These are phyloP conservation scores for Diutina pseudorugosa DNA, from an alignment of 1,139 yeast genomes.

Conservation along the genomic window DNA sequence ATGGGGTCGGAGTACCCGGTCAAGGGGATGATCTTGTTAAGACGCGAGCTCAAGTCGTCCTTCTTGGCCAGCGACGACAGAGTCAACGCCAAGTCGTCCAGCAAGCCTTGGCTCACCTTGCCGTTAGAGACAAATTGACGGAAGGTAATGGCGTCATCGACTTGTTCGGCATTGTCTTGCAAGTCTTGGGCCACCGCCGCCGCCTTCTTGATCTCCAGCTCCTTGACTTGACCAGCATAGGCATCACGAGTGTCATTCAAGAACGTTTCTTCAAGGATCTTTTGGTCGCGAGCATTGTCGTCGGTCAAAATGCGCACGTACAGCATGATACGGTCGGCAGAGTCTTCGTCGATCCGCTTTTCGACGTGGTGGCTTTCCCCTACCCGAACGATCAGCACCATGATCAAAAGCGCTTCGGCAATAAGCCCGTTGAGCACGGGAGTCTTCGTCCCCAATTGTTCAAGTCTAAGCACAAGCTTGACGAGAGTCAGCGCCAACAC, in stretches of 20 bases:
- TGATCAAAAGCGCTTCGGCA: slow-evolving; percentile 87
- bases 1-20: slow-evolving; percentile 98
- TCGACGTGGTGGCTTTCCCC: slow-evolving; percentile 73
- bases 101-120: slow-evolving; percentile 7
- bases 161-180: slow-evolving; percentile 62
- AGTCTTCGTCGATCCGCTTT: slow-evolving; percentile 86
- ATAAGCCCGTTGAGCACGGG: slow-evolving; percentile 68
- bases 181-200: slow-evolving; percentile 46
- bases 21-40: slow-evolving; percentile 80
- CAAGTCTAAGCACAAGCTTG: slow-evolving; percentile 73
- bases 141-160: slow-evolving; percentile 72
- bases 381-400: slow-evolving; percentile 84
- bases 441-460: slow-evolving; percentile 41
- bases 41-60: slow-evolving; percentile 61
- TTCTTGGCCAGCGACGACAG: slow-evolving; percentile 33
- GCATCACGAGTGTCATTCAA: slow-evolving; percentile 83
- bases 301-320: slow-evolving; percentile 72
- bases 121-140: slow-evolving; percentile 59
- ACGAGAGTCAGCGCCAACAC: slow-evolving; percentile 83
- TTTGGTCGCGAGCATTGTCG: slow-evolving; percentile 29
- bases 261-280: slow-evolving; percentile 55
- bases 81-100: slow-evolving; percentile 41
- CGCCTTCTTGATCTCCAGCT: slow-evolving; percentile 45
- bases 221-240: slow-evolving; percentile 49
- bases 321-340: slow-evolving; percentile 80